These are phyloP conservation scores for Pachyrhizus erosus DNA, from an alignment of 306 rosid species.

Conservation along the genomic window DNA sequence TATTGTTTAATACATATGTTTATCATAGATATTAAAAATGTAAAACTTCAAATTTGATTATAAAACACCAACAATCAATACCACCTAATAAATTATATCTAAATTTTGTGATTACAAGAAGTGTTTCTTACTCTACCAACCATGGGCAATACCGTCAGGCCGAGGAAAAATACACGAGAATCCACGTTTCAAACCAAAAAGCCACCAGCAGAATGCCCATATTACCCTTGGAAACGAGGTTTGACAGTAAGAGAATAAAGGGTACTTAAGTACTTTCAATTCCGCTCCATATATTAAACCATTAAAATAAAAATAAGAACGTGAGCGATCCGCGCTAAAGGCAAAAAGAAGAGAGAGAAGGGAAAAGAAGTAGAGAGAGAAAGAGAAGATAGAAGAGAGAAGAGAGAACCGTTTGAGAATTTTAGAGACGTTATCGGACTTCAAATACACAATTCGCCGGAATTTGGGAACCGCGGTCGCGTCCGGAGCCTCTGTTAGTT, in stretches of 20 bases:
- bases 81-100: too few relatives aligned
- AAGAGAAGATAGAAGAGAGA: constrained; percentile 26
- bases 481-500: constrained; percentile 59
- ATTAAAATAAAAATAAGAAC: constrained; percentile 49
- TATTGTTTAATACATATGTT: too few relatives aligned
- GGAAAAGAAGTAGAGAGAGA: neutral
- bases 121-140: constrained; percentile 1
- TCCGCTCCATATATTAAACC: neutral
- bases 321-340: constrained; percentile 60
- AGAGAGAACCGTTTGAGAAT: constrained; percentile 53
- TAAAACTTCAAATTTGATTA: too few relatives aligned
- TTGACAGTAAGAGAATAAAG: neutral
- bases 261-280: constrained; percentile 29
- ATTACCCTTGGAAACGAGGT: neutral
- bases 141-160: constrained; percentile 51
- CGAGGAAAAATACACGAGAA: neutral
- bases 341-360: constrained; percentile 43
- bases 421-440: constrained; percentile 86
- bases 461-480: constrained; percentile 73
- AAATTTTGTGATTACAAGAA: neutral
- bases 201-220: neutral
- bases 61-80: too few relatives aligned
- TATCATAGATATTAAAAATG: too few relatives aligned
- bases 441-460: constrained; percentile 82
- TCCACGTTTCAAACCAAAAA: constrained; percentile 60